Evolutionary conservation across 2,329 filamentous ascomycete genomes (phyloP), one percentile per base, ranked within the genome.

Genomic region (Penicillium thymicola): DNA sequence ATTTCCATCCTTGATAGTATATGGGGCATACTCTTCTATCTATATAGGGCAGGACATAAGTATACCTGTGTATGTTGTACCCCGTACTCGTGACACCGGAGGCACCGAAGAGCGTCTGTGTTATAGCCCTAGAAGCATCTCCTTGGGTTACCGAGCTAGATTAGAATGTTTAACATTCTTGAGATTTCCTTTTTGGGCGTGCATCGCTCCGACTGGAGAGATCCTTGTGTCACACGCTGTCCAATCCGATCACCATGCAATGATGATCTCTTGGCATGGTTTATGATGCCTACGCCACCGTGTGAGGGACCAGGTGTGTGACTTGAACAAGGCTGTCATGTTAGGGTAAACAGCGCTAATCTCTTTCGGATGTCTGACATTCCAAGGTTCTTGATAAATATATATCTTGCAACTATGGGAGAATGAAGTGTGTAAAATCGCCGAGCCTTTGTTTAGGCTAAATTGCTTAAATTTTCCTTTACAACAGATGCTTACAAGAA

Each of bases 211-310:
- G 14, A 25, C 38, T 21, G 38, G 38, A 23, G 30, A 25, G 30
- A 21, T 34, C 18, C 13, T 50, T 40, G 34, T 34, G 30, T 25
- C n/a, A 34, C 9, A 45, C 21, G 7, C 16, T 32, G 34, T 28
- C 52, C 52, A 55, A 44, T 55, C 38, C 14, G 13, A 55, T 37
- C 38, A 11, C 23, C 46, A 23, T n/a, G 25, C 9, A 27, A 44
- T 14, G 47, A 47, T 51, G 53, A 55, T 51, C 53, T 55, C 53
- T 55, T 55, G 53, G 53, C 53, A 51, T 40, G 5, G 25, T 27
- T 45, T 4, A 27, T 51, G 21, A 32, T 30, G 25, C 23, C 3
- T 7, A 38, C 32, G 53, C 40, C 40, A 51, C 46, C 21, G 25
- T 44, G 34, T 8, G 34, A 43, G 53, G 34, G 14, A 4, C 27